These are phyloP conservation scores for Thamnidium elegans DNA, from an alignment of 192 early-diverging fungal species.

Conservation along the genomic window DNA sequence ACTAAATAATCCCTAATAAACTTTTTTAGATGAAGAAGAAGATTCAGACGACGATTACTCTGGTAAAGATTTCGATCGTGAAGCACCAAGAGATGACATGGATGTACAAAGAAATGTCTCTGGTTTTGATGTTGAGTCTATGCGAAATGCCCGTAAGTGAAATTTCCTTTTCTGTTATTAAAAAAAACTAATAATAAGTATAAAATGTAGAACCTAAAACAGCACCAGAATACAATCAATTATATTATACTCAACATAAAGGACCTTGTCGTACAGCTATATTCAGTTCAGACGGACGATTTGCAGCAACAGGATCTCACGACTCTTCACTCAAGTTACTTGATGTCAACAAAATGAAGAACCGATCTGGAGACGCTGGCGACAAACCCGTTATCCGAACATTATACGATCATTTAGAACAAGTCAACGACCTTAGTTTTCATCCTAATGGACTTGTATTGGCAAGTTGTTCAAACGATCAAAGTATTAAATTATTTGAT, in stretches of 20 bases:
- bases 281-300: slow-evolving; percentile 62
- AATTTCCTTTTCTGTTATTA: background rate
- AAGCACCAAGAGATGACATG: slow-evolving; percentile 18
- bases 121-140: slow-evolving; percentile 16
- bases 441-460: slow-evolving; percentile 92
- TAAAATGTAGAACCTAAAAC: slow-evolving; percentile 15
- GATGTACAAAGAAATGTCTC: background rate
- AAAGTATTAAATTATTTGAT: slow-evolving; percentile 87
- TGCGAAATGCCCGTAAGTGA: slow-evolving; percentile 1
- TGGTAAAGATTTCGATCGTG: slow-evolving; percentile 20
- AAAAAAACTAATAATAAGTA: background rate
- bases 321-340: slow-evolving; percentile 91
- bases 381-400: slow-evolving; percentile 89
- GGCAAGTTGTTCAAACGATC: slow-evolving; percentile 84
- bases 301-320: slow-evolving; percentile 84
- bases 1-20: background rate
- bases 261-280: slow-evolving; percentile 37
- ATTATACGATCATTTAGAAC: slow-evolving; percentile 80
- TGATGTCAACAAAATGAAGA: slow-evolving; percentile 79
- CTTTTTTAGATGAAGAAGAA: slow-evolving; percentile 15
- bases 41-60: slow-evolving; percentile 25
- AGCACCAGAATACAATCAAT: slow-evolving; percentile 32
- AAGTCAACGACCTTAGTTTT: slow-evolving; percentile 83
- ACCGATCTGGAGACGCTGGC: slow-evolving; percentile 56
- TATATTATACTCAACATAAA: slow-evolving; percentile 39